Evolutionary conservation across 2,329 filamentous ascomycete genomes (phyloP), one percentile per base, ranked within the genome.

Genomic region (Albophoma yamanashiensis): DNA sequence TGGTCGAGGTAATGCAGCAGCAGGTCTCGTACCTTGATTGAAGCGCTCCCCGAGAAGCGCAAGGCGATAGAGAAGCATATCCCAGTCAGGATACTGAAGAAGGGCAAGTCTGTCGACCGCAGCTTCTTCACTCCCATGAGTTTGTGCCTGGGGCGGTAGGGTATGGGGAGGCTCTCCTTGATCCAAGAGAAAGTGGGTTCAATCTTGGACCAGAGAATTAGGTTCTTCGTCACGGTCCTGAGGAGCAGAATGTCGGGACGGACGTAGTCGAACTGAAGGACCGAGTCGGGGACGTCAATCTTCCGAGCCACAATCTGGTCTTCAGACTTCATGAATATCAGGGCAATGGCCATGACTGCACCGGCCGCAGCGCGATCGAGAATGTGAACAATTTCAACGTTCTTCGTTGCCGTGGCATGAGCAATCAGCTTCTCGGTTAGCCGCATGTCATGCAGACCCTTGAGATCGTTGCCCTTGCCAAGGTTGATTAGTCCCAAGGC

Each of bases 311-410:
- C 83, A 20, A 89, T 86, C 61, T 85, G 82, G 69, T 99, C 91
- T 64, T 95, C 91, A 0, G 93, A 94, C 74, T 97, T 97, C 91
- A 99, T 94, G 73, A 93, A 99, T 39, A 99, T 93, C 59, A 99
- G 82, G 1, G 92, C 85, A 61, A 97, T 81, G 0, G 94, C 93
- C 67, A 97, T 84, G 9, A 95, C 91, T 1, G 94, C 93, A n/a
- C 90, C 94, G 2, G 95, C 90, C 12, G 91, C 94, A 7, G 93
- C 92, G 67, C 93, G 89, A 70, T 99, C 95, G 3, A 97, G 82
- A 12, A 97, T 86, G 68, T 99, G 93, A 31, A 97, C 92, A 43
- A 96, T 82, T 66, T 96, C 89, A 15, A 97, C 91, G 62, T 92
- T 91, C 74, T 96, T 96, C 1, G 89, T 91, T 2, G 91, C 87